Evolutionary conservation across 192 early-diverging fungal genomes (phyloP).

Genomic region (Chytriomyces sp.): DNA sequence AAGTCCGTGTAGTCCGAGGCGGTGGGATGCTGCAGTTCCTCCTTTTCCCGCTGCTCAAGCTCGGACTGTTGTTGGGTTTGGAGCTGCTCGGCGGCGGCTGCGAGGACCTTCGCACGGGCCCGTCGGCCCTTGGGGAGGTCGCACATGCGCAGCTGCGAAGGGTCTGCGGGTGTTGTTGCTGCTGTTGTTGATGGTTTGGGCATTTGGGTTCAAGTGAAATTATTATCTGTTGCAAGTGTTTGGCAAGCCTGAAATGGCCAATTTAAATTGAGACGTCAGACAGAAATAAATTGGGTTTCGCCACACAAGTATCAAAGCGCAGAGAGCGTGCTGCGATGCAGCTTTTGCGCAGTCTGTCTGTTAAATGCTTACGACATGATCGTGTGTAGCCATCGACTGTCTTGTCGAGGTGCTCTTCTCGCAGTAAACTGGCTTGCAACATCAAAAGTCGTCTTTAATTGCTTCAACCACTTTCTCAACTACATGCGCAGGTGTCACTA

Average conservation of each 20-base stretch:
- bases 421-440: too few relatives aligned
- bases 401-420: too few relatives aligned
- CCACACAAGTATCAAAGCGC: not conserved
- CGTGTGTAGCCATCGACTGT: too few relatives aligned
- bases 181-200: not conserved
- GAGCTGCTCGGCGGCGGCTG: not conserved
- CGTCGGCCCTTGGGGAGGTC: slow-evolving; percentile 14
- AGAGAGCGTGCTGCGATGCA: too few relatives aligned
- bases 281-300: not conserved
- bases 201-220: not conserved
- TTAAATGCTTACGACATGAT: too few relatives aligned
- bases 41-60: not conserved
- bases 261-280: not conserved
- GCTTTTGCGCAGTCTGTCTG: too few relatives aligned
- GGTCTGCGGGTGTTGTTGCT: not conserved
- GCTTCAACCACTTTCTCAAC: not conserved
- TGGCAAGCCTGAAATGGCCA: not conserved
- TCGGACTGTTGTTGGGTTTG: not conserved
- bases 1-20: not conserved
- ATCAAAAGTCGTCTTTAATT: not conserved
- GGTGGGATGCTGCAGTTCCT: not conserved
- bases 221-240: not conserved
- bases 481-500: not conserved
- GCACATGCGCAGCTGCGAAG: not conserved
- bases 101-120: slow-evolving; percentile 6